Evolutionary conservation across 805 yeast species (phyloP), one percentile per base, ranked within the genome.

Genomic region (Candida piceae): DNA sequence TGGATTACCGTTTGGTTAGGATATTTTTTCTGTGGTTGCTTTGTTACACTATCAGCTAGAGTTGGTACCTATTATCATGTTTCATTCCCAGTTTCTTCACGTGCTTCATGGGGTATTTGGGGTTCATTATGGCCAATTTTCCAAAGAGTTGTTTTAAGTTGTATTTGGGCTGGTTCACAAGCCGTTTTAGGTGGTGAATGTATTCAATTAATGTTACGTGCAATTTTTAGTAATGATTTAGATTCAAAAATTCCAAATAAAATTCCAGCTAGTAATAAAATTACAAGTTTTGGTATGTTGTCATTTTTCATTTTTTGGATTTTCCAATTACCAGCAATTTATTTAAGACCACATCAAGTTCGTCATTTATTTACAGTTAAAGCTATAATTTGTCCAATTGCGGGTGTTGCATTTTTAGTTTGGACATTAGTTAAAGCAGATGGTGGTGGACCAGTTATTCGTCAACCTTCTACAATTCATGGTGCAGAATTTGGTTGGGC

Each of bases 1-100:
- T 87, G 95, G 94, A 63, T 87, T 26, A 75, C 93, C 1, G 93
- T 87, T 18, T 85, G 95, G 93, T 44, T 87, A 13, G 96, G 96
- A 6, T 87, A 87, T 58, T 53, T 69, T 15, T 60, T 84, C 32
- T 77, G 84, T 43, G 93, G 84, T 43, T 48, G 71, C 1, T 84
- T 86, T 48, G 81, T 88, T 23, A 72, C 76, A 4, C 54, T 78
- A n/a, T 70, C 84, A 15, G 84, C 94, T 16, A 69, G 95, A 49
- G 74, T 84, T 35, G 96, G 96, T 48, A 71, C 87, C 12, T 72
- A 74, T 45, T 84, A 87, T 53, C 96, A 87, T 54, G 67, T 85
- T 38, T 74, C 93, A 0, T 88, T 87, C 69, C 96, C 96, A 1
- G 88, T 87, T 10, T 72, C 84, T 8, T 74, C 80, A 27, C 70